Evolutionary conservation across 768 basidiomycete genomes (phyloP), one percentile per base, ranked within the genome.

Genomic region (Psilocybe sp.): DNA sequence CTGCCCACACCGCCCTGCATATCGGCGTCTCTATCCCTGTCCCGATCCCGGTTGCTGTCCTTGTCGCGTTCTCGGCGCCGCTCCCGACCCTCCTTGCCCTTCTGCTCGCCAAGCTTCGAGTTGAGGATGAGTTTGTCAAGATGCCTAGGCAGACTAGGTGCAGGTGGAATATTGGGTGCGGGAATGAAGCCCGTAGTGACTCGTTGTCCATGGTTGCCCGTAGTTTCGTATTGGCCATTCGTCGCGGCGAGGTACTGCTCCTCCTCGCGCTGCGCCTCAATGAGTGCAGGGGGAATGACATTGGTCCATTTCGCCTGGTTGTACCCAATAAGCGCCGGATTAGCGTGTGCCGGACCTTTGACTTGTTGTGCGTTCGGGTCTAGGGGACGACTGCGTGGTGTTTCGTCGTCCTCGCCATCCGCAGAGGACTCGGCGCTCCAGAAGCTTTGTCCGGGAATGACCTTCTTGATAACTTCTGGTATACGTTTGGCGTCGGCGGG

Each of bases 71-170:
- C 47, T 49, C 61, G 51, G 42, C 52, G 44, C 49, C 60, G 47
- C 51, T 60, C 39, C 54, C 50, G 40, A 40, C 51, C 65, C 64
- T 52, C 53, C 35, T 46, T 23, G 41, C 49, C 50, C 46, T 57
- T 54, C 52, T 61, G 58, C 53, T 60, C 59, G 8, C 61, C 67
- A 38, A 69, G 69, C 52, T 68, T 56, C 57, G 76, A 61, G 60
- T 98, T 98, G 53, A 99, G 69, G 50, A 98, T 97, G 43, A 97
- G 84, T 60, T 93, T 94, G 62, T 98, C 95, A 37, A 99, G 73
- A 61, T 98, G 92, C 1, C 94, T 73, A 0, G 97, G 97, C 39
- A 98, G 76, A 1, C 78, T 73, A 1, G 97, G 94, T 2, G 97
- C 94, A 16, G 87, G 85, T 1, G 94, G 94, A 52, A 95, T 87